Base-by-base conservation (phyloP, 2,329 filamentous ascomycete species). In the Scedosporium apiospermum region DNA sequence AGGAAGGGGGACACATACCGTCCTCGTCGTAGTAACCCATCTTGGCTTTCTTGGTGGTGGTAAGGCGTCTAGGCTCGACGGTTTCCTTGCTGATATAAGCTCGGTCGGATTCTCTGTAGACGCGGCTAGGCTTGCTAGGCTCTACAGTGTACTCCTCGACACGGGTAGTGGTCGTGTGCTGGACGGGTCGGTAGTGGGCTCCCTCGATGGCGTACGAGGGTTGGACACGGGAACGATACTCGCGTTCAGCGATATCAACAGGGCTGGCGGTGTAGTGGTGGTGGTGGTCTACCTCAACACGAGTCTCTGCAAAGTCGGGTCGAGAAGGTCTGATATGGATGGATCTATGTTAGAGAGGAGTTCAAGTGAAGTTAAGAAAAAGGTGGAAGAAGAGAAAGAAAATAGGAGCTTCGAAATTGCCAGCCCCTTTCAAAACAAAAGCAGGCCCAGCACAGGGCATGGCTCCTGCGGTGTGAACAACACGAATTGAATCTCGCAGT, bases 11-110 rank as follows among this genome's bases (percentile, higher is more conserved):
- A 49, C 63, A 69, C 82, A 75, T 74, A 85, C 82, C 81, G 69
- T 82, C 78, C 66, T 86, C 82, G 77, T 85, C 82, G 80, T 84
- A 85, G 80, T 86, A 85, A 76, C 82, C 83, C 83, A 86, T 86
- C 75, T 82, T 84, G 76, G 76, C 75, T 70, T 80, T 78, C 64
- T 76, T 73, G 68, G 73, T 67, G 69, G 76, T 67, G 72, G 72
- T 71, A 68, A 70, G 74, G 69, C 71, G 70, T 68, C 73, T 76
- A 73, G 76, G 75, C 75, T 83, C 86, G 75, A 83, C 84, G 79
- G 83, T 89, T 80, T 83, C 88, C 78, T 83, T 85, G 78, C 76
- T 82, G 72, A 88, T 76, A 72, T 82, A 82, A 66, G 81, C 2
- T 14, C 46, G 57, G 44, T 53, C 75, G 71, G 86, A 80, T 71